Evolutionary conservation across 2,329 filamentous ascomycete species (phyloP).

Genomic region (Emmonsiellopsis sp.): DNA sequence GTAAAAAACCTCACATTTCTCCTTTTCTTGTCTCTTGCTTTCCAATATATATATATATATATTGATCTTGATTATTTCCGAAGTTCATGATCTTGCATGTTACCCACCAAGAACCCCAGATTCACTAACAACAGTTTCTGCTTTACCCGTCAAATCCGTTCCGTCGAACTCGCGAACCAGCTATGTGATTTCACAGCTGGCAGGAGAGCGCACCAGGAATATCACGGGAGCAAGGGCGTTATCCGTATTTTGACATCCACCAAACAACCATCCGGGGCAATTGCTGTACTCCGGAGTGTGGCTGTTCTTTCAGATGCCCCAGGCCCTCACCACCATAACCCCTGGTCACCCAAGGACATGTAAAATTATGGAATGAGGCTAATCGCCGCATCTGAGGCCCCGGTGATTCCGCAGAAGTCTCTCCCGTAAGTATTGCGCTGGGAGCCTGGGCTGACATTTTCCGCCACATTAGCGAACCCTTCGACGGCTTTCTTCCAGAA

Average conservation of each 20-base stretch:
- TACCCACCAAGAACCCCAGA: too few relatives aligned
- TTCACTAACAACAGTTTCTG: too few relatives aligned
- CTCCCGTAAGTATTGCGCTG: constrained; percentile 46
- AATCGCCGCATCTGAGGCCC: constrained; percentile 44
- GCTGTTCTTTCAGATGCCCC: constrained; percentile 38
- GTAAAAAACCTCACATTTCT: too few relatives aligned
- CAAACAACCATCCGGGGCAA: constrained; percentile 42
- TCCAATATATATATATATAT: too few relatives aligned
- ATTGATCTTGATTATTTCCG: too few relatives aligned
- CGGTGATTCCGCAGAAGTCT: constrained; percentile 46
- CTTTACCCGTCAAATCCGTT: background rate
- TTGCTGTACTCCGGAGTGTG: constrained; percentile 43
- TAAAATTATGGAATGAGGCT: constrained; percentile 53
- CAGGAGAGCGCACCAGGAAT: constrained; percentile 44
- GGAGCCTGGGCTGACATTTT: constrained; percentile 55
- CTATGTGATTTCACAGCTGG: constrained; percentile 41
- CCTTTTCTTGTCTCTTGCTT: too few relatives aligned
- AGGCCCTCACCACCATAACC: constrained; percentile 50
- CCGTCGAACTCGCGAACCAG: constrained; percentile 31
- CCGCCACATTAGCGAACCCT: constrained; percentile 46
- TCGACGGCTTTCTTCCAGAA: constrained; percentile 41
- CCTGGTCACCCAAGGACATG: constrained; percentile 44
- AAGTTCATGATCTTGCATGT: too few relatives aligned
- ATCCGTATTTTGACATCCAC: constrained; percentile 44
- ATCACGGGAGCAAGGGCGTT: constrained; percentile 41